Evolutionary conservation across 345 rosid genomes (phyloP), one percentile per base, ranked within the genome.

Genomic region (Jatropha curcas): DNA sequence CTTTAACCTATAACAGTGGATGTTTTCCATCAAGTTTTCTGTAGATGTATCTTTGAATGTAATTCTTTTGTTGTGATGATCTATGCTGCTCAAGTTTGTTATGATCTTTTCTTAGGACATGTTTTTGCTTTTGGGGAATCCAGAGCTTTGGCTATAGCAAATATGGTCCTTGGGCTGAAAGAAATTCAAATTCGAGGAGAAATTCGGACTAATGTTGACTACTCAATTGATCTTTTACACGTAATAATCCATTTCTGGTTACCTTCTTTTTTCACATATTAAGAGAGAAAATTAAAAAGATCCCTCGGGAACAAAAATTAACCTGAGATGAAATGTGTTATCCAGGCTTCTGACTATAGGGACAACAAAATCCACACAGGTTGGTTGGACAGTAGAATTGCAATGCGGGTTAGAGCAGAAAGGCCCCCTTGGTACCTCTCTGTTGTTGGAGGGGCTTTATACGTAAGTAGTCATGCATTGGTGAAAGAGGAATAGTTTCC

Each of bases 381-480:
- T 74, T 96, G 99, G 99, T 82, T 96, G 88, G 99, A 96, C 64
- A 93, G 99, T 84, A 91, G 98, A 84, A 96, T 96, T 82, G 98
- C 99, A 10, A 92, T 96, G 99, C 91, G 99, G 71, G 99, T 96
- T 77, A 91, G 98, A 85, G 98, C 98, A 28, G 99, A 96, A 81
- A 86, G 99, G 84, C 99, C 98, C 60, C 93, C 98, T 11, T 96
- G 99, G 99, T 93, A 96, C 86, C 96, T 96, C 75, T 96, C 99
- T 67, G 98, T 96, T 79, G 98, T 96, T 66, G 97, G 99, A 71
- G 99, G 99, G 74, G 93, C 98, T 59, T 83, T 96, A 45, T 96
- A 87, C 74, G 99, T 96, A 91, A 88, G 96, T 60, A 60, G 66
- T 34, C 33, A 37, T 37, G 50, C 74, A 74, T 65, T 64, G 57